phyloP scores from a whole-genome alignment of 176 grass and related monocot genomes.

The maize (Zea mays) region DNA sequence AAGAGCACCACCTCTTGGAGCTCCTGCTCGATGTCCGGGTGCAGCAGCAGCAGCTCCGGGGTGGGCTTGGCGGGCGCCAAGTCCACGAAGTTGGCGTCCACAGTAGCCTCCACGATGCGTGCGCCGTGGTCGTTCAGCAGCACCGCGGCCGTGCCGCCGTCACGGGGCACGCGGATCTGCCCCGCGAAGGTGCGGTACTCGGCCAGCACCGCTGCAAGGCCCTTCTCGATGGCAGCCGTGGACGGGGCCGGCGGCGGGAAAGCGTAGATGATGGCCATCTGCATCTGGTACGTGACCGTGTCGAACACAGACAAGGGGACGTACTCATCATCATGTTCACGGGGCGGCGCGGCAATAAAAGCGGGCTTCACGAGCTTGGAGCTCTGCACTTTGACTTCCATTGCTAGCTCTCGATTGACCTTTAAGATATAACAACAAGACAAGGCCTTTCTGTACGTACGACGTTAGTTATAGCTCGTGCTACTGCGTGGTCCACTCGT shows the following conservation, averaged over 20 bases:
- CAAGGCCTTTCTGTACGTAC: too few relatives aligned
- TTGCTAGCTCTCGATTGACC: neutral
- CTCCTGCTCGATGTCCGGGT: slow-evolving; percentile 32
- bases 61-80: slow-evolving; percentile 48
- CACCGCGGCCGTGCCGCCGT: slow-evolving; percentile 43
- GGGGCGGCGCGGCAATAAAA: slow-evolving; percentile 25
- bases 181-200: slow-evolving; percentile 59
- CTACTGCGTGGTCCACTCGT: too few relatives aligned
- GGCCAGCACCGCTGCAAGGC: slow-evolving; percentile 35
- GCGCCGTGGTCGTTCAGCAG: slow-evolving; percentile 57
- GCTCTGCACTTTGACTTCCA: slow-evolving; percentile 69
- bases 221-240: slow-evolving; percentile 47
- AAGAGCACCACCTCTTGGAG: slow-evolving; percentile 50
- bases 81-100: slow-evolving; percentile 41
- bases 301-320: slow-evolving; percentile 66
- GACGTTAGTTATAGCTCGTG: too few relatives aligned
- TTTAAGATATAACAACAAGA: too few relatives aligned
- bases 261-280: slow-evolving; percentile 66
- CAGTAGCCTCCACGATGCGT: slow-evolving; percentile 49
- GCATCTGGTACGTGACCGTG: slow-evolving; percentile 43
- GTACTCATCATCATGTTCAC: neutral
- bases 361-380: slow-evolving; percentile 52
- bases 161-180: slow-evolving; percentile 36
- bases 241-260: slow-evolving; percentile 63
- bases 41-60: slow-evolving; percentile 41